Base-by-base conservation (phyloP, 106 monocot genomes). In the Apostasia shenzhenica region DNA sequence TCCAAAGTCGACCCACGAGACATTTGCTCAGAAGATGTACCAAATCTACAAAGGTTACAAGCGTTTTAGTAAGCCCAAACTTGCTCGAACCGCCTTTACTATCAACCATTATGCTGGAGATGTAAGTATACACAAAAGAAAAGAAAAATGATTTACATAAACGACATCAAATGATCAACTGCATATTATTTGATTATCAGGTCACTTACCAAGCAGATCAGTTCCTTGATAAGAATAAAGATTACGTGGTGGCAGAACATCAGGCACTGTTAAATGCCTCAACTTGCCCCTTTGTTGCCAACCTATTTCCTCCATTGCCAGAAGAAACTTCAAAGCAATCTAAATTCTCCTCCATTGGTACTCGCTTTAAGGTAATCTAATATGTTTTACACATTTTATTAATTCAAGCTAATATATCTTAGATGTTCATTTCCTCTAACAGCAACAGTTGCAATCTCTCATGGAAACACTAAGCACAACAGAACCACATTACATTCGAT, bases 401-500 rank as follows among this genome's bases (percentile, higher is more conserved):
- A 65, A 14, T 45, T 5, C n/a, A 54, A n/a, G 46, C 68, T 61
- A 13, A 37, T 67, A 47, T 4, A 41, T 52, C 41, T 66, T 57
- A 64, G 45, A 4, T 64, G 66, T n/a, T 70, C 61, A 75, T 57
- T 63, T 70, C 65, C 37, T 49, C 26, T 48, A 65, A 65, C 81
- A 95, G 95, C 95, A 91, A 95, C 95, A 95, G 86, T 66, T 95
- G 74, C 95, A 95, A 89, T 41, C 91, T 60, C 91, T 95, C n/a
- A 91, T 95, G 95, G 95, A 95, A 76, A 95, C 91, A 40, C 58
- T 95, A 57, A 95, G 62, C 77, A 91, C 95, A 57, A 95, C 95
- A 66, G 95, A 95, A 57, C 95, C 95, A 44, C 95, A 95, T 73
- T 95, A 95, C 71, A 95, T 95, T 78, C 79, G 95, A 84, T 95